Conservation (phyloP, 805 yeast genomes). For the Maudiozyma bulderi region DNA sequence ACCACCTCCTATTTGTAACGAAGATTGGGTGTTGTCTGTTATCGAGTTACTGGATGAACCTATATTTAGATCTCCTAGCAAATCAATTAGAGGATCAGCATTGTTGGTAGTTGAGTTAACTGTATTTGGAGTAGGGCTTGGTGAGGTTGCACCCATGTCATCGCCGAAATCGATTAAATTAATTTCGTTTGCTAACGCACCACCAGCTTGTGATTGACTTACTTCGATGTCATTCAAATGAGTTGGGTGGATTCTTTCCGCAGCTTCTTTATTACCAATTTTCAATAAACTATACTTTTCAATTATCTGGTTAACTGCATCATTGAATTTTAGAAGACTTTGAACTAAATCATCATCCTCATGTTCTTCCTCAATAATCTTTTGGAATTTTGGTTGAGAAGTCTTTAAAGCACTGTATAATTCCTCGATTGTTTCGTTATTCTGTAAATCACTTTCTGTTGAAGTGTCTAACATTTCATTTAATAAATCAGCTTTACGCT, state of each 20-base stretch:
- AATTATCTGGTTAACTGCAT: constrained; percentile 59
- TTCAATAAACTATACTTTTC: constrained; percentile 57
- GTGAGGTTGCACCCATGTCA: constrained; percentile 28
- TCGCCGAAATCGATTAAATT: constrained; percentile 41
- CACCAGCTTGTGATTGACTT: constrained; percentile 18
- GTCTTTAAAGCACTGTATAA: constrained; percentile 68
- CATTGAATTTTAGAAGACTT: constrained; percentile 61
- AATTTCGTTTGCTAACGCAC: constrained; percentile 34
- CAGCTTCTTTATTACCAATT: constrained; percentile 46
- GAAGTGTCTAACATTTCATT: constrained; percentile 71
- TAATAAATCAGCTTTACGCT: constrained; percentile 76
- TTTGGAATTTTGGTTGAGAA: constrained; percentile 79
- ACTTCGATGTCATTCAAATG: constrained; percentile 20
- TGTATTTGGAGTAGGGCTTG: constrained; percentile 11
- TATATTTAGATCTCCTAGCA: constrained; percentile 62
- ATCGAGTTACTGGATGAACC: constrained; percentile 24
- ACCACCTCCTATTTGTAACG: constrained; percentile 17
- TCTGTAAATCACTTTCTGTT: constrained; percentile 28
- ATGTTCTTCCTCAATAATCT: constrained; percentile 72
- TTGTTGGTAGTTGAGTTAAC: not conserved
- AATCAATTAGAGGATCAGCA: constrained; percentile 47
- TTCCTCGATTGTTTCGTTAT: constrained; percentile 66
- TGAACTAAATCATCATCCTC: constrained; percentile 58
- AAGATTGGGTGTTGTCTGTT: constrained; percentile 6
- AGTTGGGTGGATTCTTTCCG: constrained; percentile 39